These are phyloP conservation scores for Friedmanniomyces simplex DNA, from an alignment of 495 filamentous ascomycete genomes.

Conservation along the genomic window DNA sequence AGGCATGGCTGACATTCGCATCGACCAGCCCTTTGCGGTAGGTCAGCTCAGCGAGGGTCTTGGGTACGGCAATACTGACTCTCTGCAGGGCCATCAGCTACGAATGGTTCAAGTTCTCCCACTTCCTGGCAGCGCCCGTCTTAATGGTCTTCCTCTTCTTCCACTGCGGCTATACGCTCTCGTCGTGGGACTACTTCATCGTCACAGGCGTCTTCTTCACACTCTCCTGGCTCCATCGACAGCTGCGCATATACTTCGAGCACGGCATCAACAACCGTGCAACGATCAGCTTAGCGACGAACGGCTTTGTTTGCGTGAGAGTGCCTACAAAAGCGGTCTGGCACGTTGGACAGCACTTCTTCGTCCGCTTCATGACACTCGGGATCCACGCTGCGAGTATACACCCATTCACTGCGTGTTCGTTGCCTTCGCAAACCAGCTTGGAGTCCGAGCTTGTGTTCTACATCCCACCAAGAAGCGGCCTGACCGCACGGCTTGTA, in stretches of 20 bases:
- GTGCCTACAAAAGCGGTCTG: slow-evolving; percentile 41
- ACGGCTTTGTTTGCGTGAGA: slow-evolving; percentile 35
- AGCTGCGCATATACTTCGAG: slow-evolving; percentile 37
- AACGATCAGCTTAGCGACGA: slow-evolving; percentile 33
- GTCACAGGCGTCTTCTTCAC: slow-evolving; percentile 39
- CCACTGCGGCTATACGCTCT: slow-evolving; percentile 47
- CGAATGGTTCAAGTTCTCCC: slow-evolving; percentile 50
- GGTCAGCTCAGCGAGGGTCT: neutral
- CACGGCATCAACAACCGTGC: slow-evolving; percentile 36
- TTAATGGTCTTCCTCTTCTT: slow-evolving; percentile 49
- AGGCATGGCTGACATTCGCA: slow-evolving; percentile 45
- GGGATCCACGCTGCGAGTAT: slow-evolving; percentile 36
- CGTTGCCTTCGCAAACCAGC: slow-evolving; percentile 24
- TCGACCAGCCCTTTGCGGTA: slow-evolving; percentile 42
- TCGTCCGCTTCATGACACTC: slow-evolving; percentile 38
- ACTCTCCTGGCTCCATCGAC: slow-evolving; percentile 33
- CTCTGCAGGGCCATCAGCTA: slow-evolving; percentile 26
- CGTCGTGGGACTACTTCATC: slow-evolving; percentile 53
- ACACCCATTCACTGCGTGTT: slow-evolving; percentile 46
- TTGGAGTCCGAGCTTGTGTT: slow-evolving; percentile 33
- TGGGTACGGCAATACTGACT: neutral
- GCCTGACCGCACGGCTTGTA: slow-evolving; percentile 37
- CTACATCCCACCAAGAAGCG: slow-evolving; percentile 35
- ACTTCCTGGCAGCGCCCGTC: slow-evolving; percentile 41
- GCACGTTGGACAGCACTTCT: slow-evolving; percentile 44